Percentiles rank a stretch among this genome's conserved stretches.
These are phyloP conservation scores for Aspergillus pseudoterreus DNA, from an alignment of 2,329 filamentous ascomycete genomes.

Conservation along the genomic window DNA sequence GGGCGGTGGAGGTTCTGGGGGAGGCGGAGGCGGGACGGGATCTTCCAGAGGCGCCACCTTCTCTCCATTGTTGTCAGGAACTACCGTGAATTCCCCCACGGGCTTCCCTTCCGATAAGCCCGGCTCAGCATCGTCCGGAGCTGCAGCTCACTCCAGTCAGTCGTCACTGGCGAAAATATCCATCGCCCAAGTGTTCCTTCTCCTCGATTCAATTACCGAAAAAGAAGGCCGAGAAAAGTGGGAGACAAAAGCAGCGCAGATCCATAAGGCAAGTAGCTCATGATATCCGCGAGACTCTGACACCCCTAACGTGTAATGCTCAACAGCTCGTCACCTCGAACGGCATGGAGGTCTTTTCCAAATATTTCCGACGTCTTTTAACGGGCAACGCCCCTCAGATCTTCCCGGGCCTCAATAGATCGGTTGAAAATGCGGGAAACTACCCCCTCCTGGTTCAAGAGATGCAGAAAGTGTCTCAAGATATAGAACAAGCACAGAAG, in stretches of 20 bases:
- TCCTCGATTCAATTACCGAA: conserved; percentile 91
- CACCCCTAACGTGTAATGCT: not conserved
- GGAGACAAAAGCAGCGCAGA: conserved; percentile 85
- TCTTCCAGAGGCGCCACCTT: conserved; percentile 55
- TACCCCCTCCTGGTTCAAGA: conserved; percentile 79
- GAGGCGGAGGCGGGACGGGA: conserved; percentile 53
- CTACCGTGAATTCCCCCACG: conserved; percentile 51
- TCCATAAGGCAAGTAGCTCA: conserved; percentile 72
- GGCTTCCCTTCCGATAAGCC: conserved; percentile 51
- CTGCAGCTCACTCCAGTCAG: conserved; percentile 46
- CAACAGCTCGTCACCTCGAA: conserved; percentile 85
- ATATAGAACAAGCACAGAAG: conserved; percentile 77
- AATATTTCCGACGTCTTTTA: conserved; percentile 90
- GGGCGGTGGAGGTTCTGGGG: conserved; percentile 48
- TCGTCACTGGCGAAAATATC: conserved; percentile 84
- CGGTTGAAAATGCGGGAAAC: conserved; percentile 71
- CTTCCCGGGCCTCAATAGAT: conserved; percentile 74
- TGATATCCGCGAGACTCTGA: not conserved
- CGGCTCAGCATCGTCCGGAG: conserved; percentile 33
- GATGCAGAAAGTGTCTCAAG: conserved; percentile 78
- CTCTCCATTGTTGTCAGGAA: conserved; percentile 58
- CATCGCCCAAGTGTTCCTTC: conserved; percentile 89
- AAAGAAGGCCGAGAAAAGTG: conserved; percentile 89
- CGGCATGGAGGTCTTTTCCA: conserved; percentile 98
- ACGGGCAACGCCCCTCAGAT: conserved; percentile 88